Percentiles rank a stretch among this genome's conserved stretches.
Evolutionary conservation across 352 stramenopile genomes (phyloP).

Genomic region (Phytophthora capsici): DNA sequence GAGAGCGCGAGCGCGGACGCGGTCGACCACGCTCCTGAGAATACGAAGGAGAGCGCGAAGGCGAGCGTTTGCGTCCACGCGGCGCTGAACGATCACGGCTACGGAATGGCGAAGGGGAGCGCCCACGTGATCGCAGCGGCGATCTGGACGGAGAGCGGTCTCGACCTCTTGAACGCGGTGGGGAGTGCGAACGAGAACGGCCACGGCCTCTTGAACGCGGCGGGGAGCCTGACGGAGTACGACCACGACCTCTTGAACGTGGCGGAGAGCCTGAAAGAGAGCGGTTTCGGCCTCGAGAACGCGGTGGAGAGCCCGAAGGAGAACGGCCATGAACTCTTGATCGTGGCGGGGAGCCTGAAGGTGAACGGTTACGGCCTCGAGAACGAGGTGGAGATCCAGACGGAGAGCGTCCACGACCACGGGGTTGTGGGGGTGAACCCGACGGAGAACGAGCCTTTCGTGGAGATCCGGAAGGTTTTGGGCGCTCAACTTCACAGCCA

Average conservation of each 20-base stretch:
- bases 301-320: constrained; percentile 17
- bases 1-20: constrained; percentile 38
- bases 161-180: constrained; percentile 19
- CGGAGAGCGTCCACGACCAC: constrained; percentile 7
- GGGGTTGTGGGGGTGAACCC: constrained; percentile 12
- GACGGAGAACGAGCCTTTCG: constrained; percentile 21
- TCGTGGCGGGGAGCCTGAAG: constrained; percentile 33
- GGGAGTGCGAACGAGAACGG: constrained; percentile 23
- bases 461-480: constrained; percentile 13
- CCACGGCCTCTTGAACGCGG: constrained; percentile 29
- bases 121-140: constrained; percentile 30
- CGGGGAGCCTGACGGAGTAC: constrained; percentile 27
- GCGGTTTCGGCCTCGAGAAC: constrained; percentile 22
- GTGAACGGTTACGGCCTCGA: constrained; percentile 27
- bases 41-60: constrained; percentile 30
- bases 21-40: constrained; percentile 26
- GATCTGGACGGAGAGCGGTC: constrained; percentile 41
- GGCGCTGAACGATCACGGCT: constrained; percentile 29
- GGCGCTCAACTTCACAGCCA: constrained; percentile 12
- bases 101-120: constrained; percentile 27
- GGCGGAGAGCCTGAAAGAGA: constrained; percentile 39
- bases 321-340: constrained; percentile 27
- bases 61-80: constrained; percentile 31
- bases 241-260: constrained; percentile 23
- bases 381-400: constrained; percentile 22